Evolutionary conservation across 139 green algal species (phyloP), one percentile per base, ranked within the genome.

Genomic region (Haematococcus sp.): DNA sequence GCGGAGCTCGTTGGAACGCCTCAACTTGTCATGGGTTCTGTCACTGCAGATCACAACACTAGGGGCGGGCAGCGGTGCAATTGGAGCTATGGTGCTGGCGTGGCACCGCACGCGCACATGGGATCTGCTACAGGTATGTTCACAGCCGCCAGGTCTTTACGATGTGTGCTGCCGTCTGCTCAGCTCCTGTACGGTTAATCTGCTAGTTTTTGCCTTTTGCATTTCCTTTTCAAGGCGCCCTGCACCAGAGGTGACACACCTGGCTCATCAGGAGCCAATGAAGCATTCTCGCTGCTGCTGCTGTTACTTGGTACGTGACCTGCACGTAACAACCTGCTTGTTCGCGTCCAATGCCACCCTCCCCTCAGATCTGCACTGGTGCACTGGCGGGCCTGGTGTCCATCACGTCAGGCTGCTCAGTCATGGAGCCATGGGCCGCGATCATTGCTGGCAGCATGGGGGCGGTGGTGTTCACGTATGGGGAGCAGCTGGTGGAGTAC

Each of bases 1-100:
- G n/a, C n/a, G n/a, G n/a, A n/a, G n/a, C n/a, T n/a, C n/a, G n/a
- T n/a, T n/a, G n/a, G n/a, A n/a, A n/a, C n/a, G n/a, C n/a, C 40
- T 11, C 40, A 49, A 49, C 40, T 49, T 49, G n/a, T n/a, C n/a
- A n/a, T n/a, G n/a, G n/a, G n/a, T n/a, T n/a, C n/a, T n/a, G n/a
- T n/a, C n/a, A n/a, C n/a, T 49, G 40, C 40, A 49, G 40, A 90
- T 77, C 77, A 95, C 88, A 44, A 95, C 90, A 2, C 78, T 93
- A 23, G 70, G 75, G 5, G 88, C 76, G 19, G 86, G 70, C 46
- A 31, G 71, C 0, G 85, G 74, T n/a, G 73, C 69, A 16, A 56
- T 83, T 4, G 46, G 22, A 4, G 28, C 28, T 27, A 28, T 79
- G 30, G 25, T 79, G 1, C 11, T 83, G 13, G 16, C 16, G 2